These are phyloP conservation scores for Ceratocystis lukuohia DNA, from an alignment of 2,329 filamentous ascomycete genomes.

Conservation along the genomic window DNA sequence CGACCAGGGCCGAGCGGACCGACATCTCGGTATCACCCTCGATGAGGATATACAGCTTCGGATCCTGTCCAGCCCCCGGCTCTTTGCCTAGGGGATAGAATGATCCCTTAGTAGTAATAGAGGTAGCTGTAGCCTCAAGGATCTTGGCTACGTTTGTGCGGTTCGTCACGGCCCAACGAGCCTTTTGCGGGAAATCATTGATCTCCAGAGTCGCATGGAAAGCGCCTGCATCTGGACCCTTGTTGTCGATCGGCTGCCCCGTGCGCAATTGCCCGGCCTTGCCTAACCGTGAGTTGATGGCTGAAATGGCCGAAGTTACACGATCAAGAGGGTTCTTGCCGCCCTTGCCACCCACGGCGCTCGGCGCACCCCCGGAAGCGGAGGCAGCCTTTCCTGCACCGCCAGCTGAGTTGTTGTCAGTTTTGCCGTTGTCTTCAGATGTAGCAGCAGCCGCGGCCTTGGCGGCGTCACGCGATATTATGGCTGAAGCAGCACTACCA, in stretches of 20 bases:
- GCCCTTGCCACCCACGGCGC: constrained; percentile 39
- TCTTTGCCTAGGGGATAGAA: constrained; percentile 77
- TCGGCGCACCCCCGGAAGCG: constrained; percentile 26
- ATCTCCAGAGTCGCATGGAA: constrained; percentile 97
- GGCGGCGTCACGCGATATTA: constrained; percentile 39
- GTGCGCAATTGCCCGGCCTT: constrained; percentile 80
- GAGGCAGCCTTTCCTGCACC: constrained; percentile 24
- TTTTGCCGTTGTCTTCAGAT: constrained; percentile 22
- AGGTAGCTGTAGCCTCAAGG: constrained; percentile 82
- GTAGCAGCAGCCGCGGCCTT: constrained; percentile 29
- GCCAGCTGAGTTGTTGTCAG: constrained; percentile 14
- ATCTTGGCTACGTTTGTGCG: constrained; percentile 98
- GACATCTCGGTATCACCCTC: constrained; percentile 92
- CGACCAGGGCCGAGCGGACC: constrained; percentile 78
- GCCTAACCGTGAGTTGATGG: constrained; percentile 81
- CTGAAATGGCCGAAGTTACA: constrained; percentile 78
- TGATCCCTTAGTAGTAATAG: constrained; percentile 92
- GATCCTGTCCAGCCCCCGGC: constrained; percentile 57
- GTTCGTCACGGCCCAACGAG: constrained; percentile 96
- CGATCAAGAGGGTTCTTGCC: constrained; percentile 64
- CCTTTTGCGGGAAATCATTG: constrained; percentile 98
- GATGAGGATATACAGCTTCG: constrained; percentile 96
- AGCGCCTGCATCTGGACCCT: constrained; percentile 88
- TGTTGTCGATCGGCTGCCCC: constrained; percentile 94
- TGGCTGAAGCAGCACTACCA: constrained; percentile 49